Evolutionary conservation across 2,329 filamentous ascomycete genomes (phyloP).

Genomic region (Coniella lustricola): DNA sequence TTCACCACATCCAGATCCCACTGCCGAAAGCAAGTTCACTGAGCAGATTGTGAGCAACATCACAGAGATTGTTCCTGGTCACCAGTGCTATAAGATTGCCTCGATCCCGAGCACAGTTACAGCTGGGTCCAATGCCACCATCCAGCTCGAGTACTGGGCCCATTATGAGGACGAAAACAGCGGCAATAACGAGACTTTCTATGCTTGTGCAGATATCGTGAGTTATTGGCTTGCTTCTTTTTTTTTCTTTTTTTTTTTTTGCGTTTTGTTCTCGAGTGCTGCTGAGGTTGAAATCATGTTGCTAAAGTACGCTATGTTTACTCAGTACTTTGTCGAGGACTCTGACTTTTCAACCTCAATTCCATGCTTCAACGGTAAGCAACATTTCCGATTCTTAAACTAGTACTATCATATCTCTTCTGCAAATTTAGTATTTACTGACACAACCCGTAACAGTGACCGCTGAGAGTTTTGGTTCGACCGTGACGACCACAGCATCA

Average conservation of each 20-base stretch:
- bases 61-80: slow-evolving; percentile 35
- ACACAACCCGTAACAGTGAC: slow-evolving; percentile 17
- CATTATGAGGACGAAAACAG: slow-evolving; percentile 32
- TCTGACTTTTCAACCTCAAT: slow-evolving; percentile 23
- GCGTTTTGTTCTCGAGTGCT: too few species aligned
- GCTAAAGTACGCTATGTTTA: too few species aligned
- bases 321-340: slow-evolving; percentile 26
- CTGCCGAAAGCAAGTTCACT: slow-evolving; percentile 32
- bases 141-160: slow-evolving; percentile 41
- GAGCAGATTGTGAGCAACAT: slow-evolving; percentile 32
- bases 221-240: too few species aligned
- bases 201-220: slow-evolving; percentile 32
- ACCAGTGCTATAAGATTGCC: slow-evolving; percentile 37
- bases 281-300: too few species aligned
- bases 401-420: background rate
- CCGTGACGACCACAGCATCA: slow-evolving; percentile 15
- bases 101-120: slow-evolving; percentile 27
- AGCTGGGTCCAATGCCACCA: slow-evolving; percentile 39
- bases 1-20: slow-evolving; percentile 28
- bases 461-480: slow-evolving; percentile 23
- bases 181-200: slow-evolving; percentile 30
- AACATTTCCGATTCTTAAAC: background rate
- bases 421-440: background rate
- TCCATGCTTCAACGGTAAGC: slow-evolving; percentile 30
- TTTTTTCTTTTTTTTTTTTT: background rate